A percentile compares a stretch with the other conserved stretches of the same genome.
Evolutionary conservation across 805 yeast genomes (phyloP).

Genomic region (Suhomyces pyralidae): DNA sequence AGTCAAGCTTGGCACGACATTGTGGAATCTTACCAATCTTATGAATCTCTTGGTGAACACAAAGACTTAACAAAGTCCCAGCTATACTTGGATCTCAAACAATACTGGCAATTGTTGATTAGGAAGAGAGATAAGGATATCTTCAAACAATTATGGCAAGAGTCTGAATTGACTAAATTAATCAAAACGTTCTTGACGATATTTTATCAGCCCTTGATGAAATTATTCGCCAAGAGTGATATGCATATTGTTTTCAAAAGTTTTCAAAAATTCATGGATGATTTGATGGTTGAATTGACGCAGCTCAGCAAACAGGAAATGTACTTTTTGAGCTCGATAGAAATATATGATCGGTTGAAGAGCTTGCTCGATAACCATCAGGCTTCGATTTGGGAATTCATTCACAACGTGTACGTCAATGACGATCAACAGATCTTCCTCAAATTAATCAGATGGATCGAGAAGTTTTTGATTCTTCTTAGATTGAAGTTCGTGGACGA

Average conservation of each 20-base stretch:
- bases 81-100: conserved; percentile 53
- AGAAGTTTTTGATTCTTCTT: conserved; percentile 59
- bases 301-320: conserved; percentile 53
- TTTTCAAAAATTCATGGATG: conserved; percentile 38
- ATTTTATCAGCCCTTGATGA: conserved; percentile 42
- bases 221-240: conserved; percentile 34
- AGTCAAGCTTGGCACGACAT: neutral
- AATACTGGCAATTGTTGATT: conserved; percentile 59
- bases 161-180: conserved; percentile 74
- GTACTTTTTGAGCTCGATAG: conserved; percentile 46
- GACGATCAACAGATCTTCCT: conserved; percentile 73
- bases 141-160: conserved; percentile 77
- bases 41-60: conserved; percentile 14
- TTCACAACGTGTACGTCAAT: conserved; percentile 77
- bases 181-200: conserved; percentile 63
- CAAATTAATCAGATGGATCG: conserved; percentile 71
- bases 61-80: conserved; percentile 17
- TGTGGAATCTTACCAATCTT: conserved; percentile 20
- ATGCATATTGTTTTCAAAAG: conserved; percentile 38
- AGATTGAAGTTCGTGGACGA: conserved; percentile 53
- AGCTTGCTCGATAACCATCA: conserved; percentile 69
- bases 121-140: conserved; percentile 74
- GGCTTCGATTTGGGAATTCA: conserved; percentile 65
- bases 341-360: conserved; percentile 66
- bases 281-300: conserved; percentile 66